A percentile compares a stretch with the other conserved stretches of the same genome.
These are phyloP conservation scores for Beauveria caledonica DNA, from an alignment of 2,329 filamentous ascomycete species.

Conservation along the genomic window DNA sequence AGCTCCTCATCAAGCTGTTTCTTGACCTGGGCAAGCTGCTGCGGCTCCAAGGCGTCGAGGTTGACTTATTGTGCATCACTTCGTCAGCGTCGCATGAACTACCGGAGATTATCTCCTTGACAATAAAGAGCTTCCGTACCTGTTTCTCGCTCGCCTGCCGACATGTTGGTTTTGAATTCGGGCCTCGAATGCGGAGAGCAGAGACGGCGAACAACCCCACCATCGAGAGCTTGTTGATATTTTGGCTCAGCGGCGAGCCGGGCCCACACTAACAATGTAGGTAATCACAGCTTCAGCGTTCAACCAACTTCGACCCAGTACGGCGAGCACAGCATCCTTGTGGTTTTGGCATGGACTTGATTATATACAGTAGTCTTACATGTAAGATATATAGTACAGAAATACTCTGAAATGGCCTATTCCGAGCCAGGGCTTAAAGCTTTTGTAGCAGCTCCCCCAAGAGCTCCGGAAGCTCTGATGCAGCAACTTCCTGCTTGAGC, in stretches of 20 bases:
- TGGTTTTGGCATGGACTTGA: neutral
- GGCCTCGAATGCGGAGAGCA: neutral
- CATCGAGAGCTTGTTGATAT: conserved; percentile 1
- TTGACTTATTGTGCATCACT: conserved; percentile 34
- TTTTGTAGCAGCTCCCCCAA: conserved; percentile 31
- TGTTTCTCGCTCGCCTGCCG: conserved; percentile 9
- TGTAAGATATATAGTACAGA: neutral
- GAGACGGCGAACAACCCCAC: conserved; percentile 4
- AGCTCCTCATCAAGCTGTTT: conserved; percentile 95
- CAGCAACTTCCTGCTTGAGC: conserved; percentile 49
- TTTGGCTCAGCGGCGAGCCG: neutral
- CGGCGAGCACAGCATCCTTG: neutral
- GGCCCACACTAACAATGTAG: neutral
- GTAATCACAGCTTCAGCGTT: no score
- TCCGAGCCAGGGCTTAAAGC: conserved; percentile 30
- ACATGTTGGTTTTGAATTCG: conserved; percentile 1
- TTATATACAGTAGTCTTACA: neutral
- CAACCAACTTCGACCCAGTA: neutral
- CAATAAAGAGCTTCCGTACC: neutral
- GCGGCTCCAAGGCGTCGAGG: conserved; percentile 68
- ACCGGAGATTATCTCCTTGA: neutral
- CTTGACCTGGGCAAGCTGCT: conserved; percentile 86
- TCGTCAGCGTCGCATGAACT: neutral
- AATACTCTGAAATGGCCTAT: neutral
- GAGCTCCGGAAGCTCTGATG: conserved; percentile 40